Evolutionary conservation across 805 yeast genomes (phyloP).

Genomic region (Kluyveromyces siamensis): DNA sequence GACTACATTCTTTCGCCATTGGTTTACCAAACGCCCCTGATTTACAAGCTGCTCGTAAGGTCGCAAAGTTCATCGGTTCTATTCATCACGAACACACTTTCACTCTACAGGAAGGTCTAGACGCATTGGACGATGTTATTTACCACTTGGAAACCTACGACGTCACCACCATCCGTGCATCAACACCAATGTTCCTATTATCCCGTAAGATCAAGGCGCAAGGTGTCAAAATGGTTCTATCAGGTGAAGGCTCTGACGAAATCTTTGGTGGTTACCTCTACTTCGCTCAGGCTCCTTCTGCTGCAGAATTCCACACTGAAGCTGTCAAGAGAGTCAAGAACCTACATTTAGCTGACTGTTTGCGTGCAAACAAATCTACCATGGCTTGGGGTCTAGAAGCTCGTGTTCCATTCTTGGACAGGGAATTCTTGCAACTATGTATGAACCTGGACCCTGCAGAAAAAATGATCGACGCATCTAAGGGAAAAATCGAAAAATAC

Average conservation of each 20-base stretch:
- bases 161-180: slow-evolving; percentile 97
- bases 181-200: slow-evolving; percentile 96
- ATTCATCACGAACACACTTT: slow-evolving; percentile 97
- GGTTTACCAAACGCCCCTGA: slow-evolving; percentile 99
- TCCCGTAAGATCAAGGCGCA: slow-evolving; percentile 98
- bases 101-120: slow-evolving; percentile 94
- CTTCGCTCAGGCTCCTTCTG: slow-evolving; percentile 93
- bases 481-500: slow-evolving; percentile 88
- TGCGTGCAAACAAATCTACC: slow-evolving; percentile 98
- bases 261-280: slow-evolving; percentile 97
- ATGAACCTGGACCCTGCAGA: slow-evolving; percentile 94
- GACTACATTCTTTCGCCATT: slow-evolving; percentile 91
- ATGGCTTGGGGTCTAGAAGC: slow-evolving; percentile 99
- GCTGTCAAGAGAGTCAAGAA: slow-evolving; percentile 94
- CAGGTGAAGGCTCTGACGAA: slow-evolving; percentile 99
- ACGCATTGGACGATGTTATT: slow-evolving; percentile 89
- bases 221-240: slow-evolving; percentile 98
- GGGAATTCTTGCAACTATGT: slow-evolving; percentile 79
- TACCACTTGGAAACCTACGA: slow-evolving; percentile 95
- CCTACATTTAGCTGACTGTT: slow-evolving; percentile 94
- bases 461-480: slow-evolving; percentile 65
- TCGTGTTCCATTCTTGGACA: slow-evolving; percentile 97
- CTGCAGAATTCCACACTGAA: slow-evolving; percentile 90
- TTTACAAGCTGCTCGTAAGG: slow-evolving; percentile 90
- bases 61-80: slow-evolving; percentile 92